A percentile compares a stretch with the other conserved stretches of the same genome.
Evolutionary conservation across 164 flowering plant genomes (phyloP).

Genomic region (Brasenia schreberi): DNA sequence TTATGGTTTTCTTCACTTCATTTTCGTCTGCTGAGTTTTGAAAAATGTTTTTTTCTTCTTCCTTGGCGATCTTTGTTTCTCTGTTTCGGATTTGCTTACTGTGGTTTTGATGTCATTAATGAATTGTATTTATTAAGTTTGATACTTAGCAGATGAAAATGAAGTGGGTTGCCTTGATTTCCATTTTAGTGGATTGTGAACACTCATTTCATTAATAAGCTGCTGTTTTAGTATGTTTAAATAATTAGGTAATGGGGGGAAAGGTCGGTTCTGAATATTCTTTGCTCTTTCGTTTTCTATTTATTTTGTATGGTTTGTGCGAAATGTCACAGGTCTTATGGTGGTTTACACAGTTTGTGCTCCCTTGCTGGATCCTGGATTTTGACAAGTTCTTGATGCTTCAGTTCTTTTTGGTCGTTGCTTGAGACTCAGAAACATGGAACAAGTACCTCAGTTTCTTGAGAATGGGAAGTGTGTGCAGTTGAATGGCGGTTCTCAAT

Average conservation of each 20-base stretch:
- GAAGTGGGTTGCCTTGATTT: too few relatives aligned
- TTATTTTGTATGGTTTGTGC: background rate
- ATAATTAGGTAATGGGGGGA: background rate
- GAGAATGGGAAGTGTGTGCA: slow-evolving; percentile 9
- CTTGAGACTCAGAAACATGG: slow-evolving; percentile 9
- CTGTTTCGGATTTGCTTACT: background rate
- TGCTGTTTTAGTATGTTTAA: background rate
- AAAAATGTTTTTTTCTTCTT: background rate
- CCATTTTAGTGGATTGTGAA: background rate
- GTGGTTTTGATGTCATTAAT: background rate
- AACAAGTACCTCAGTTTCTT: background rate
- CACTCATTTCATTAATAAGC: background rate
- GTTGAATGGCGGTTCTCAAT: slow-evolving; percentile 11
- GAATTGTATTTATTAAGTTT: too few relatives aligned
- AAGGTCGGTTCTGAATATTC: too few relatives aligned
- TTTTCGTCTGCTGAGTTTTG: background rate
- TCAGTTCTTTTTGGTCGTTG: background rate
- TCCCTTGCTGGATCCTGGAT: background rate
- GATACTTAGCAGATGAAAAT: too few relatives aligned
- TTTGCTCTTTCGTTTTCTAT: background rate
- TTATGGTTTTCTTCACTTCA: background rate
- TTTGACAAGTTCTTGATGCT: background rate
- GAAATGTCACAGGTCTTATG: background rate
- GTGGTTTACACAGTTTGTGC: too few relatives aligned
- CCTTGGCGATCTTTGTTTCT: background rate